Conservation (phyloP, 2,329 filamentous ascomycete genomes). For the Phialemoniopsis sp. region DNA sequence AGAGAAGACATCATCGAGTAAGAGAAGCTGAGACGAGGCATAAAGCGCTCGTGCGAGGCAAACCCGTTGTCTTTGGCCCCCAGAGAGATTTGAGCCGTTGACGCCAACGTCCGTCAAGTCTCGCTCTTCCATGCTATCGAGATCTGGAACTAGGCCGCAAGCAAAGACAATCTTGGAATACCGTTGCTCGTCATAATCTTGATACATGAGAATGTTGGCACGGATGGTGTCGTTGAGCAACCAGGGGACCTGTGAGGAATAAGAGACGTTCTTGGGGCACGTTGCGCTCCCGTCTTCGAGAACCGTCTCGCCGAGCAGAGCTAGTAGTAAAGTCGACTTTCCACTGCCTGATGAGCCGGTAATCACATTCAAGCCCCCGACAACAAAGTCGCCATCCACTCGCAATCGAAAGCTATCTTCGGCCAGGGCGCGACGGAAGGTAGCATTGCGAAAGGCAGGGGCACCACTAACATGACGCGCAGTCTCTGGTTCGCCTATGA, state of each 20-base stretch:
- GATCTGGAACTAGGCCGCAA: constrained; percentile 18
- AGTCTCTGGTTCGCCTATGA: too few species aligned
- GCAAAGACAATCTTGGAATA: constrained; percentile 21
- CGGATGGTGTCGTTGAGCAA: constrained; percentile 25
- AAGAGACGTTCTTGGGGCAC: constrained; percentile 25
- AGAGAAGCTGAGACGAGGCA: constrained; percentile 47
- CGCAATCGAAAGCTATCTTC: too few species aligned
- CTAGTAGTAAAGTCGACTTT: constrained; percentile 51
- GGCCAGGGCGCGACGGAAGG: constrained; percentile 36
- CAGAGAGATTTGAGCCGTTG: constrained; percentile 15
- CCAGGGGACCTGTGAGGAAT: constrained; percentile 31
- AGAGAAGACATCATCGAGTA: constrained; percentile 57
- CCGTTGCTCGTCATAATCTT: constrained; percentile 14
- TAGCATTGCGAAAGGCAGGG: constrained; percentile 39
- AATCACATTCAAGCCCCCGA: constrained; percentile 50
- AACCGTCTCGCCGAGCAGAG: constrained; percentile 51
- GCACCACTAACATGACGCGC: too few species aligned
- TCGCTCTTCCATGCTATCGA: constrained; percentile 12
- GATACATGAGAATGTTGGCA: constrained; percentile 18
- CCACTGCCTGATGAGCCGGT: constrained; percentile 51
- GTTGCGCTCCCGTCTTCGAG: constrained; percentile 42
- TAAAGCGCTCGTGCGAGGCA: constrained; percentile 54
- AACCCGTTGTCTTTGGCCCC: constrained; percentile 14
- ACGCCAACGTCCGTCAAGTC: constrained; percentile 15
- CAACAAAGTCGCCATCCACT: constrained; percentile 49